These are phyloP conservation scores for Coemansia sp. DNA, from an alignment of 192 early-diverging fungal genomes.

Conservation along the genomic window DNA sequence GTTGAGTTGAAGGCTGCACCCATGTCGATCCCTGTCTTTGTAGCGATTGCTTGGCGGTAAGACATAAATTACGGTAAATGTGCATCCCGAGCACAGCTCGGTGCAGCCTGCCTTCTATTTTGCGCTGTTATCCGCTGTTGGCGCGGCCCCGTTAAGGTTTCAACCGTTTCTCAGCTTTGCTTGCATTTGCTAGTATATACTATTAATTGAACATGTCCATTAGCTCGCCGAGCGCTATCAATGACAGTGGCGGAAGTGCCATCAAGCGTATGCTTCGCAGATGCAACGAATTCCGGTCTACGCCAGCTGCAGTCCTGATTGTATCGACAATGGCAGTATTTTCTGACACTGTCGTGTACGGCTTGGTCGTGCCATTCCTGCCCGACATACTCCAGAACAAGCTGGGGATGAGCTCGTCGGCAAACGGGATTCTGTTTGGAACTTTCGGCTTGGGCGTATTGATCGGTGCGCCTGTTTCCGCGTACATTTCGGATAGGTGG, in stretches of 20 bases:
- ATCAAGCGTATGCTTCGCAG: conserved; percentile 23
- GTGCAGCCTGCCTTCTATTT: background rate
- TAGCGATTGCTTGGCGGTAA: background rate
- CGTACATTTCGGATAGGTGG: no score
- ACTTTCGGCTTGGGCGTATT: no score
- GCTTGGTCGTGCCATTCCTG: conserved; percentile 68
- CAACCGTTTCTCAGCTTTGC: background rate
- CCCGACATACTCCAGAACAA: conserved; percentile 65
- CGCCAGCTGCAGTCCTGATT: conserved; percentile 39
- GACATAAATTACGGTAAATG: background rate
- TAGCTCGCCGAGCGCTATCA: background rate
- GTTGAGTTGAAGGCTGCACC: background rate
- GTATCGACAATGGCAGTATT: conserved; percentile 63
- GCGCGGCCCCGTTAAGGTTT: background rate
- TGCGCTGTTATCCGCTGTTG: background rate
- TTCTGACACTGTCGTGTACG: conserved; percentile 69
- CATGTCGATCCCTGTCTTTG: background rate
- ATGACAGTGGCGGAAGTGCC: conserved; percentile 15
- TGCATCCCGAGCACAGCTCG: background rate
- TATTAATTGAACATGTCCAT: background rate
- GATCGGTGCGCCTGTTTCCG: no score
- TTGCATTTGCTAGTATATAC: background rate
- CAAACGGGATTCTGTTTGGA: conserved; percentile 68
- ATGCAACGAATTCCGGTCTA: conserved; percentile 45
- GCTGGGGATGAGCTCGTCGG: conserved; percentile 56